These are phyloP conservation scores for Cymodocea nodosa DNA, from an alignment of 116 monocot genomes.

Conservation along the genomic window DNA sequence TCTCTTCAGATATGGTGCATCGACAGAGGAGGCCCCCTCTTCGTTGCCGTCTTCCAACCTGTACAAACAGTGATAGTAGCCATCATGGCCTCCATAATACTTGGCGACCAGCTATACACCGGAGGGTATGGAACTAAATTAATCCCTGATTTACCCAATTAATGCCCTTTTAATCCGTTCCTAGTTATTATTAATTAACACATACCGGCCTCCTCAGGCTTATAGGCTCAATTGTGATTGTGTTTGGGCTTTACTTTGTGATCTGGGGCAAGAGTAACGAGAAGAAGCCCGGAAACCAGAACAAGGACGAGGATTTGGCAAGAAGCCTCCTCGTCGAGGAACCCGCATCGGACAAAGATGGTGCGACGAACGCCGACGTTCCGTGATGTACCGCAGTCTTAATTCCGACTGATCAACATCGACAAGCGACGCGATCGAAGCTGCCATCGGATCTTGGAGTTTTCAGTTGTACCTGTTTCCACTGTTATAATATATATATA, in stretches of 20 bases:
- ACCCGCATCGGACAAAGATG: not conserved
- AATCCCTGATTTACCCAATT: no score
- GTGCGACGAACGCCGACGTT: not conserved
- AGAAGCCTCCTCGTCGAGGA: slow-evolving; percentile 4
- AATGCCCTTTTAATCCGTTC: no score
- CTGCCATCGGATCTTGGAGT: no score
- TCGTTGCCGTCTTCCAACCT: slow-evolving; percentile 68
- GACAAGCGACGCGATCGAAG: no score
- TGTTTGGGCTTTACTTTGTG: slow-evolving; percentile 68
- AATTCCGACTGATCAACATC: no score
- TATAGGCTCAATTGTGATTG: slow-evolving; percentile 55
- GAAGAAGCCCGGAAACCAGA: slow-evolving; percentile 16
- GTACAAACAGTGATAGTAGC: slow-evolving; percentile 76
- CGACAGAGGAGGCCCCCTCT: slow-evolving; percentile 79
- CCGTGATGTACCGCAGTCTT: not conserved
- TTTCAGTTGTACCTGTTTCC: no score
- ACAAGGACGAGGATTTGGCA: slow-evolving; percentile 6
- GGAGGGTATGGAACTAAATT: slow-evolving; percentile 48
- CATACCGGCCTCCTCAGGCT: slow-evolving; percentile 22
- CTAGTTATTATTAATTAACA: not conserved
- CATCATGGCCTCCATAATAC: slow-evolving; percentile 58
- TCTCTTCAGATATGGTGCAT: slow-evolving; percentile 94
- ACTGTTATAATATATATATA: no score
- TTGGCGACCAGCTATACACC: slow-evolving; percentile 66
- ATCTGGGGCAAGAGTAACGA: slow-evolving; percentile 84